A percentile compares a stretch with the other conserved stretches of the same genome.
These are phyloP conservation scores for Oryza glaberrima DNA, from an alignment of 176 grass and related monocot species.

Conservation along the genomic window DNA sequence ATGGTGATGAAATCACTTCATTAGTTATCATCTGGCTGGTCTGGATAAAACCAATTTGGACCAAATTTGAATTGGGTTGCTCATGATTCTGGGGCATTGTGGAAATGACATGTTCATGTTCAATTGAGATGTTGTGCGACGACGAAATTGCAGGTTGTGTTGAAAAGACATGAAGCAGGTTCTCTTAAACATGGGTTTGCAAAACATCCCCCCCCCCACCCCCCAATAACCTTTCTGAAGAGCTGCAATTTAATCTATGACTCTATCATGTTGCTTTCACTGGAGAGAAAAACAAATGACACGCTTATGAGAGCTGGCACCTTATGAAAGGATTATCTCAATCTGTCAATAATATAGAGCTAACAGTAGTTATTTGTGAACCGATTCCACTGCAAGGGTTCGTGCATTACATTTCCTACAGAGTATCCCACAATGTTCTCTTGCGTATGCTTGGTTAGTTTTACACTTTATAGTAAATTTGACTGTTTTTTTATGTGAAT, in stretches of 20 bases:
- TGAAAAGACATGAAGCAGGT: neutral
- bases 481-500: neutral
- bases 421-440: neutral
- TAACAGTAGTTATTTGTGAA: neutral
- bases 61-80: no score
- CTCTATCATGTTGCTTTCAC: neutral
- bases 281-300: neutral
- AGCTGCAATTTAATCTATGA: neutral
- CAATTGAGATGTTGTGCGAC: neutral
- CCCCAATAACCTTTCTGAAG: neutral
- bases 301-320: conserved; percentile 4
- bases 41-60: no score
- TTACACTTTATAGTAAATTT: neutral
- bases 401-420: neutral
- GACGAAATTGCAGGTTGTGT: neutral
- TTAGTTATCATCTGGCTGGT: no score
- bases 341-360: neutral
- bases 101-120: neutral
- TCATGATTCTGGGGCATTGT: no score
- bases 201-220: neutral
- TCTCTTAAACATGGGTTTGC: neutral
- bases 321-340: conserved; percentile 19
- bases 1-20: conserved; percentile 46
- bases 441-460: conserved; percentile 15
- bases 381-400: neutral